Conservation (phyloP, 2,329 filamentous ascomycete species). For the Aotearoamyces nothofagi region DNA sequence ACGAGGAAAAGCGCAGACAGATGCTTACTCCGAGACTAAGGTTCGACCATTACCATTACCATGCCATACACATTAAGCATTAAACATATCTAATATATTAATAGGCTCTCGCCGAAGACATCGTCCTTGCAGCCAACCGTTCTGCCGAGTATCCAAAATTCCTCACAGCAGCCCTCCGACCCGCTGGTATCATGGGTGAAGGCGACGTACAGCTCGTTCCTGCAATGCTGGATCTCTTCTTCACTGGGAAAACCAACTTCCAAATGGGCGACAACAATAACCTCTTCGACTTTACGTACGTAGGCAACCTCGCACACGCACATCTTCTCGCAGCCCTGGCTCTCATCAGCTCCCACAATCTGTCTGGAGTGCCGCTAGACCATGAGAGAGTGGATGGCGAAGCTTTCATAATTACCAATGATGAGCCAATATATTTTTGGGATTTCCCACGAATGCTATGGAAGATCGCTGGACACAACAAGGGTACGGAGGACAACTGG, state of each 20-base stretch:
- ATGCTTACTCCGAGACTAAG: slow-evolving; percentile 87
- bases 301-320: slow-evolving; percentile 56
- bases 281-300: slow-evolving; percentile 57
- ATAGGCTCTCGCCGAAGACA: slow-evolving; percentile 61
- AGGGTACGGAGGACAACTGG: slow-evolving; percentile 39
- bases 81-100: too few species aligned
- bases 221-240: slow-evolving; percentile 58
- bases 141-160: slow-evolving; percentile 34
- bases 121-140: slow-evolving; percentile 66
- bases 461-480: slow-evolving; percentile 38
- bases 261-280: slow-evolving; percentile 67
- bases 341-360: not conserved
- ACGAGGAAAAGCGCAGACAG: slow-evolving; percentile 51
- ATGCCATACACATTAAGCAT: slow-evolving; percentile 14
- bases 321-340: slow-evolving; percentile 55
- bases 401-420: slow-evolving; percentile 83
- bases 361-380: slow-evolving; percentile 35
- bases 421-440: slow-evolving; percentile 80
- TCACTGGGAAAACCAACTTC: slow-evolving; percentile 53
- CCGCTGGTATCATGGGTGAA: slow-evolving; percentile 82
- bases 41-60: slow-evolving; percentile 7
- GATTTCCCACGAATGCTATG: slow-evolving; percentile 73
- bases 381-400: slow-evolving; percentile 69
- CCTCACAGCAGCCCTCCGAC: slow-evolving; percentile 68
- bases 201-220: slow-evolving; percentile 67